These are phyloP conservation scores for Dactylella cylindrospora DNA, from an alignment of 2,329 filamentous ascomycete genomes.

Conservation along the genomic window DNA sequence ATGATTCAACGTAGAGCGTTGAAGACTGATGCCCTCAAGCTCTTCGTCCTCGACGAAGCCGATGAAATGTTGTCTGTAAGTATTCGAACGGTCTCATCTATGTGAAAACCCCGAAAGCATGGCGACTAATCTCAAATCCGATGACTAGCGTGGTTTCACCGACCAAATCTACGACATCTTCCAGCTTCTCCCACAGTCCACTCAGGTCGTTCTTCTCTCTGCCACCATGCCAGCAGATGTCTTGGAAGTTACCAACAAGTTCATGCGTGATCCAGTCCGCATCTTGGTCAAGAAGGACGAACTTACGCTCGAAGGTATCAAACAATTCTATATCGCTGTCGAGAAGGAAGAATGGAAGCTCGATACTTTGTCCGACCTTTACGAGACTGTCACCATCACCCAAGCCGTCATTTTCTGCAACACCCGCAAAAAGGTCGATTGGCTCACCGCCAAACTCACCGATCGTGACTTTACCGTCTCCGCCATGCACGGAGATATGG, in stretches of 20 bases:
- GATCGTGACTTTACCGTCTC: slow-evolving; percentile 98
- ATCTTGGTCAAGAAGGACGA: slow-evolving; percentile 99
- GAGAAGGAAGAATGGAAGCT: slow-evolving; percentile 99
- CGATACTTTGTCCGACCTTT: slow-evolving; percentile 96
- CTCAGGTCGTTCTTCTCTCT: slow-evolving; percentile 96
- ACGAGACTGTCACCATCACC: slow-evolving; percentile 99
- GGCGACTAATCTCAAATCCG: slow-evolving; percentile 51
- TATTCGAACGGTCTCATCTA: slow-evolving; percentile 44
- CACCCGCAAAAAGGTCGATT: slow-evolving; percentile 99
- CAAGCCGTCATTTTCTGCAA: slow-evolving; percentile 99
- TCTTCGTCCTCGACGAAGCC: slow-evolving; percentile 99
- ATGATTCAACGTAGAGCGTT: slow-evolving; percentile 99
- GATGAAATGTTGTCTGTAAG: slow-evolving; percentile 96
- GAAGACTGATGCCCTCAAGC: slow-evolving; percentile 98
- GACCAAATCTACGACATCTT: slow-evolving; percentile 99
- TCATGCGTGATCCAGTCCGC: slow-evolving; percentile 99
- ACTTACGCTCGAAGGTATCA: slow-evolving; percentile 99
- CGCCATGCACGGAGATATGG: slow-evolving; percentile 99
- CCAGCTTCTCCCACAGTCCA: slow-evolving; percentile 95
- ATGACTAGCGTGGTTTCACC: slow-evolving; percentile 82
- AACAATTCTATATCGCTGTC: slow-evolving; percentile 99
- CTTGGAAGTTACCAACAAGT: slow-evolving; percentile 98
- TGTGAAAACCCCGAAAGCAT: neutral
- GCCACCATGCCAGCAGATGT: slow-evolving; percentile 99
- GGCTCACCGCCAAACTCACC: slow-evolving; percentile 99